Evolutionary conservation across 768 basidiomycete species (phyloP).

Genomic region (Strobilomyces echinocephalus): DNA sequence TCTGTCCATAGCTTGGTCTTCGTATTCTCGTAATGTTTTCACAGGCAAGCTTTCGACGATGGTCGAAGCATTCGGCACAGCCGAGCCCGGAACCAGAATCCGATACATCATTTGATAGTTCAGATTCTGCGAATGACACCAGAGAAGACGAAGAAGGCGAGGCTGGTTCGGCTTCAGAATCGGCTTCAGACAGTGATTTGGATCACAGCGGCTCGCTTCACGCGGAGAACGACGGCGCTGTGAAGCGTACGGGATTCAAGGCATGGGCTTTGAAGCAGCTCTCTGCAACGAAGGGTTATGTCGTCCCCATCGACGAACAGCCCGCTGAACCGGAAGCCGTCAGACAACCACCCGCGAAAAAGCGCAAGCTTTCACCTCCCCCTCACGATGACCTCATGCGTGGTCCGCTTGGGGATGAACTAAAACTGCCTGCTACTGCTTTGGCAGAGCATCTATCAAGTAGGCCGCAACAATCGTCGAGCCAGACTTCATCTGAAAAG

Average conservation of each 20-base stretch:
- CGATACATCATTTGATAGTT: slow-evolving; percentile 72
- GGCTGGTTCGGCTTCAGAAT: slow-evolving; percentile 10
- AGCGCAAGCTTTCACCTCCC: slow-evolving; percentile 39
- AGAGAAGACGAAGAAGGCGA: slow-evolving; percentile 24
- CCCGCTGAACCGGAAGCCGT: slow-evolving; percentile 15
- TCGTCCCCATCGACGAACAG: slow-evolving; percentile 10
- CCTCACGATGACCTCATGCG: slow-evolving; percentile 43
- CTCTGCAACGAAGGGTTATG: slow-evolving; percentile 42
- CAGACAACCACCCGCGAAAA: slow-evolving; percentile 35
- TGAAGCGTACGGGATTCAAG: slow-evolving; percentile 65
- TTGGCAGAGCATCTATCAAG: slow-evolving; percentile 46
- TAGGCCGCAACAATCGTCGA: neutral
- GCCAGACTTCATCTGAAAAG: slow-evolving; percentile 12
- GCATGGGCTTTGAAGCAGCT: slow-evolving; percentile 85
- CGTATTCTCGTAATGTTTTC: slow-evolving; percentile 3
- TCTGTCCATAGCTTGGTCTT: slow-evolving; percentile 5
- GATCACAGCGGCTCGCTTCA: slow-evolving; percentile 17
- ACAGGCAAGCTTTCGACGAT: slow-evolving; percentile 44
- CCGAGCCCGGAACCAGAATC: slow-evolving; percentile 35
- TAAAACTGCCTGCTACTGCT: slow-evolving; percentile 61
- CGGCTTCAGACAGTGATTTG: slow-evolving; percentile 16
- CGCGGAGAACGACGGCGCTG: slow-evolving; percentile 16
- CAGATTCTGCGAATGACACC: slow-evolving; percentile 66
- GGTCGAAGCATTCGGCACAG: slow-evolving; percentile 38
- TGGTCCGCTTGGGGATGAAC: slow-evolving; percentile 76